Evolutionary conservation across 225 moss, liverwort and hornwort genomes (phyloP).

Genomic region (Physcomitrium patens): DNA sequence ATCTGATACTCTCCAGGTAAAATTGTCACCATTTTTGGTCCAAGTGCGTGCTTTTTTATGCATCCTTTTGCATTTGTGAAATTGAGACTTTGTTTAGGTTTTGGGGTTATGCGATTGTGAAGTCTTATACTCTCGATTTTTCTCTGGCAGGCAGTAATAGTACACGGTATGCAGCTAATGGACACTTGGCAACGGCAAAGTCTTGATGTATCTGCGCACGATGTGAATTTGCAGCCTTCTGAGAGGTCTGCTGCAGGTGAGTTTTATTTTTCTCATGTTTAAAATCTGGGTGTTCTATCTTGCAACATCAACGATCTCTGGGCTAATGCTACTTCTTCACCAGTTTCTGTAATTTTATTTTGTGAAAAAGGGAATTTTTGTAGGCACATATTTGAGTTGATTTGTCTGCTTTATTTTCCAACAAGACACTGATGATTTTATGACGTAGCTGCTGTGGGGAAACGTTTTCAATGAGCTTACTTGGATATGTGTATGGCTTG

Average conservation of each 20-base stretch:
- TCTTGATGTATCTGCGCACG: conserved; percentile 57
- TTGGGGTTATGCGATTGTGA: conserved; percentile 8
- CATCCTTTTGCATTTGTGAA: conserved; percentile 1
- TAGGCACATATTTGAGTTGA: background rate
- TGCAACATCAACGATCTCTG: conserved; percentile 3
- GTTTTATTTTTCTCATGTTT: conserved; percentile 17
- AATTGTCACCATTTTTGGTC: conserved; percentile 10
- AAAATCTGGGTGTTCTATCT: conserved; percentile 6
- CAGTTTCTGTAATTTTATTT: background rate
- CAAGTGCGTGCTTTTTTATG: conserved; percentile 6
- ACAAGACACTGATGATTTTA: background rate
- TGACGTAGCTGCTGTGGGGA: background rate
- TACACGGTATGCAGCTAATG: conserved; percentile 92
- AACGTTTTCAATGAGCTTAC: conserved; percentile 1
- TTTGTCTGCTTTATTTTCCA: background rate
- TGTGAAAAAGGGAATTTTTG: background rate
- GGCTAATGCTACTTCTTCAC: conserved; percentile 1
- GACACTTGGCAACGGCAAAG: conserved; percentile 93
- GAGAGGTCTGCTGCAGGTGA: conserved; percentile 97
- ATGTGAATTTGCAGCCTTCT: conserved; percentile 71
- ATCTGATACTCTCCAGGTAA: conserved; percentile 95
- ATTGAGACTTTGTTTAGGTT: conserved; percentile 14
- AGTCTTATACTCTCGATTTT: conserved; percentile 11
- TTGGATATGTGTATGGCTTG: conserved; percentile 26
- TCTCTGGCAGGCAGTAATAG: conserved; percentile 80